phyloP scores from a whole-genome alignment of 2,329 filamentous ascomycete species.

The Venturia aucupariae region DNA sequence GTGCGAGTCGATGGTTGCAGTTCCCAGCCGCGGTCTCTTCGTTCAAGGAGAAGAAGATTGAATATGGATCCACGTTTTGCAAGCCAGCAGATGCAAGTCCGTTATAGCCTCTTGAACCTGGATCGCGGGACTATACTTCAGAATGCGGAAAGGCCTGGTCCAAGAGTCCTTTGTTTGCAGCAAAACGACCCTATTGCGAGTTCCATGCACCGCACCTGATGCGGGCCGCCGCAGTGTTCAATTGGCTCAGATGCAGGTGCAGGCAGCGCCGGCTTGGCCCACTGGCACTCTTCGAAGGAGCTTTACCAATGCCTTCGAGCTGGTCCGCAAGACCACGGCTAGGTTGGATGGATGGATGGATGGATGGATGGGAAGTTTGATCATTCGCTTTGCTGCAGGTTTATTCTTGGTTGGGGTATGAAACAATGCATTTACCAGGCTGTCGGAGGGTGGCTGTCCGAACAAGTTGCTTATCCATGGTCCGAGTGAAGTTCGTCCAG shows the following conservation, averaged over 20 bases:
- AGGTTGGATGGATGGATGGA: neutral
- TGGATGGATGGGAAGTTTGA: slow-evolving; percentile 15
- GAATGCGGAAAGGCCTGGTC: slow-evolving; percentile 1
- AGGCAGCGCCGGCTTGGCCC: slow-evolving; percentile 10
- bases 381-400: slow-evolving; percentile 13
- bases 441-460: slow-evolving; percentile 8
- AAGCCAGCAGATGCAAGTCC: neutral
- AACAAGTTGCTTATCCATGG: neutral
- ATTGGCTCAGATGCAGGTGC: slow-evolving; percentile 9
- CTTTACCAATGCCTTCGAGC: slow-evolving; percentile 13
- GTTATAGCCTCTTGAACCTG: slow-evolving; percentile 4
- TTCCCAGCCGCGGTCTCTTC: neutral
- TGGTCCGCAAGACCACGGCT: slow-evolving; percentile 6
- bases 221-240: slow-evolving; percentile 9
- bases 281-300: neutral
- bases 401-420: slow-evolving; percentile 14
- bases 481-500: neutral
- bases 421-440: slow-evolving; percentile 15
- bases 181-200: slow-evolving; percentile 3
- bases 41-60: neutral
- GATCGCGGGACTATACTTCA: neutral
- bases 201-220: slow-evolving; percentile 3
- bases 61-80: slow-evolving; percentile 3
- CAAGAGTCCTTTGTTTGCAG: slow-evolving; percentile 5
- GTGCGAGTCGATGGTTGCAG: slow-evolving; percentile 1